A percentile compares a stretch with the other conserved stretches of the same genome.
Evolutionary conservation across 2,329 filamentous ascomycete genomes (phyloP).

Genomic region (Alternaria triticina): DNA sequence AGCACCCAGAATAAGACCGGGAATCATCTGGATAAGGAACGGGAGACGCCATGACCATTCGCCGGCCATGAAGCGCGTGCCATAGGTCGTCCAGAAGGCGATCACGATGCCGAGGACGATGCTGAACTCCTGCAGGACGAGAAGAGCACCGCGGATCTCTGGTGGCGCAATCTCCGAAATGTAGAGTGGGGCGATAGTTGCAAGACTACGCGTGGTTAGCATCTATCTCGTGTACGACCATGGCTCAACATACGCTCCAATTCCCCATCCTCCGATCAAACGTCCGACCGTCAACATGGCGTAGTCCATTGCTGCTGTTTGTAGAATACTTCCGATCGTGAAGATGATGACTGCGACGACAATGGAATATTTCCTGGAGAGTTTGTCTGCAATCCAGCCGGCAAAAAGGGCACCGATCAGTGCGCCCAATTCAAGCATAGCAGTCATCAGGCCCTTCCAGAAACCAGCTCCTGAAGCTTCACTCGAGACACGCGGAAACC

Average conservation of each 20-base stretch:
- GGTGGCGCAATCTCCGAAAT: slow-evolving; percentile 60
- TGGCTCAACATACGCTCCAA: slow-evolving; percentile 53
- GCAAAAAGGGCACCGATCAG: slow-evolving; percentile 49
- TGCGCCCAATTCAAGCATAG: slow-evolving; percentile 63
- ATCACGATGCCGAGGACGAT: slow-evolving; percentile 59
- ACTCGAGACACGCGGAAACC: slow-evolving; percentile 53
- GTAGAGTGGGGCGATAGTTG: slow-evolving; percentile 58
- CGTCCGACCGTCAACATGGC: slow-evolving; percentile 59
- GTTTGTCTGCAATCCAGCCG: slow-evolving; percentile 59
- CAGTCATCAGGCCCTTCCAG: slow-evolving; percentile 57
- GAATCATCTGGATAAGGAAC: slow-evolving; percentile 55
- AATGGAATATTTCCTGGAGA: slow-evolving; percentile 61
- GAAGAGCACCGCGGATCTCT: slow-evolving; percentile 56
- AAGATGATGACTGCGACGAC: slow-evolving; percentile 60
- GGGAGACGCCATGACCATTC: slow-evolving; percentile 57
- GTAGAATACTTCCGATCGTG: slow-evolving; percentile 58
- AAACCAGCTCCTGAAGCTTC: slow-evolving; percentile 52
- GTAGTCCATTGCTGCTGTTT: slow-evolving; percentile 59
- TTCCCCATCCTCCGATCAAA: slow-evolving; percentile 59
- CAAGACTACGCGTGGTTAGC: slow-evolving; percentile 26
- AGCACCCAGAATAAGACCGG: slow-evolving; percentile 47
- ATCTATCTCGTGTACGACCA: not conserved
- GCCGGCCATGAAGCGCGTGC: slow-evolving; percentile 52
- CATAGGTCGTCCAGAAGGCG: slow-evolving; percentile 63
- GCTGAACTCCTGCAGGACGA: slow-evolving; percentile 57